A percentile compares a stretch with the other conserved stretches of the same genome.
Evolutionary conservation across 371 early-diverging fungal genomes (phyloP).

Genomic region (Quaeritorhiza haematococci): DNA sequence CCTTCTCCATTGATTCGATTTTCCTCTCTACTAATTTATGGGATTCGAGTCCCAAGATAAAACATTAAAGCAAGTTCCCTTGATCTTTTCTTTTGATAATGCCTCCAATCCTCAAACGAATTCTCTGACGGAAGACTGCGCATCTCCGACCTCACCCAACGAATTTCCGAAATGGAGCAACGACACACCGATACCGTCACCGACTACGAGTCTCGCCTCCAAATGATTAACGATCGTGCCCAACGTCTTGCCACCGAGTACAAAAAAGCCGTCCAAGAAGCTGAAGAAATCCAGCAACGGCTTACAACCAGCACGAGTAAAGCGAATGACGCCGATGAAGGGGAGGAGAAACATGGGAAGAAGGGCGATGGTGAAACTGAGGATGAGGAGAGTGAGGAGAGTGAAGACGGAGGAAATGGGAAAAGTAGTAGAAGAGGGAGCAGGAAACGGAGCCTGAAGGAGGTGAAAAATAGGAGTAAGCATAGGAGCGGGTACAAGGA

Average conservation of each 20-base stretch:
- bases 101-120: no score
- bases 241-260: constrained; percentile 22
- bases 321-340: constrained; percentile 3
- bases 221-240: constrained; percentile 17
- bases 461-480: background rate
- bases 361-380: constrained; percentile 1
- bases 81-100: no score
- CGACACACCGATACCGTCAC: constrained; percentile 2
- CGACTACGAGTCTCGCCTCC: constrained; percentile 12
- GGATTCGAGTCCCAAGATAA: no score
- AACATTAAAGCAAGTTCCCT: no score
- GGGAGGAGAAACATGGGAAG: constrained; percentile 3
- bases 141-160: no score
- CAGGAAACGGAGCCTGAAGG: background rate
- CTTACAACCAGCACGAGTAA: no score
- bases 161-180: constrained; percentile 7
- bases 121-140: constrained; percentile 13
- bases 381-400: background rate
- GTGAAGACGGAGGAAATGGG: no score
- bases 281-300: no score
- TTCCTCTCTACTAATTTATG: no score
- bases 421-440: background rate
- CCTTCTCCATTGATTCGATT: background rate
- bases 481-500: no score
- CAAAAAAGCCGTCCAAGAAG: constrained; percentile 5